Evolutionary conservation across 139 green algal genomes (phyloP).

Genomic region (Marvania coccoides): DNA sequence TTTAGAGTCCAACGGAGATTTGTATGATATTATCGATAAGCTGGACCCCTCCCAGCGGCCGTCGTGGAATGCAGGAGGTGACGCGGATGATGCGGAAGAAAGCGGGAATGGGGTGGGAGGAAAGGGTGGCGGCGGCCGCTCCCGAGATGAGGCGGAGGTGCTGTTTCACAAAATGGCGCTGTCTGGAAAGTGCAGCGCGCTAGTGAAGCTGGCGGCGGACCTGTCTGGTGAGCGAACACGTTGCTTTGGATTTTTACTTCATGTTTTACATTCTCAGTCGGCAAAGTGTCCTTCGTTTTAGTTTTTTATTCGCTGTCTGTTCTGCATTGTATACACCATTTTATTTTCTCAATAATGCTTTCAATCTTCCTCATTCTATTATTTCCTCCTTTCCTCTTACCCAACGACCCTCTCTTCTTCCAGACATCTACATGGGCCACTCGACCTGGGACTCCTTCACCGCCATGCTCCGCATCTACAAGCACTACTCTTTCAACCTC

Average conservation of each 20-base stretch:
- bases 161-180: slow-evolving; percentile 12
- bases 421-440: slow-evolving; percentile 44
- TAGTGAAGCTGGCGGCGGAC: slow-evolving; percentile 39
- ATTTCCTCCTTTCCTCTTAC: not conserved
- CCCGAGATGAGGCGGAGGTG: not conserved
- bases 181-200: slow-evolving; percentile 38
- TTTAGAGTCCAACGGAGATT: slow-evolving; percentile 54
- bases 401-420: not conserved
- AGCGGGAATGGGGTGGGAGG: not conserved
- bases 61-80: slow-evolving; percentile 4
- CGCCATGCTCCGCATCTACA: slow-evolving; percentile 59
- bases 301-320: too few relatives aligned
- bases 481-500: slow-evolving; percentile 55
- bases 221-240: too few relatives aligned
- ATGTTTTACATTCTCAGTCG: not conserved
- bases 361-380: not conserved
- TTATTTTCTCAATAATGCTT: too few relatives aligned
- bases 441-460: slow-evolving; percentile 49
- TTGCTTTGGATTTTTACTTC: not conserved
- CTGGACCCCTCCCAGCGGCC: slow-evolving; percentile 16
- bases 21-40: slow-evolving; percentile 29
- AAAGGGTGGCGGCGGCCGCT: not conserved
- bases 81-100: not conserved
- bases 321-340: too few relatives aligned
- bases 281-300: too few relatives aligned